Evolutionary conservation across 129 eudicot species (phyloP), one percentile per base, ranked within the genome.

Genomic region (Centella asiatica): DNA sequence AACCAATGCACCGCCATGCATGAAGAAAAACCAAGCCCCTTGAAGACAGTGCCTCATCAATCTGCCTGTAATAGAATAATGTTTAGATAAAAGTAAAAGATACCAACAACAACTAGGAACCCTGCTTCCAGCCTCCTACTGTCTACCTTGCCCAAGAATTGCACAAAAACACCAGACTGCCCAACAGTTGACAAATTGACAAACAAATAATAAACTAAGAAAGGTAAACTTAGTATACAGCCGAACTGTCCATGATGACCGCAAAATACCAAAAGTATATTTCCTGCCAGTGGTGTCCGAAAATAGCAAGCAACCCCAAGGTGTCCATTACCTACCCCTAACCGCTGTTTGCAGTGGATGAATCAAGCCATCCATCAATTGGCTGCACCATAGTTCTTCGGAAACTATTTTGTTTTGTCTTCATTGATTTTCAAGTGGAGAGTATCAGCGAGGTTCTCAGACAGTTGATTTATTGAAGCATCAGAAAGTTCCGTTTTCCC

Each of bases 381-480:
- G 45, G 29, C 14, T 34, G 37, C 40, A 25, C 27, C 37, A 58
- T 34, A 20, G 27, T 19, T n/a, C 46, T 34, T n/a, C 8, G 12
- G 18, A 58, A 17, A 29, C 36, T 56, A 56, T 36, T 32, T 56
- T 56, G 44, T 34, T 34, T 20, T 58, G 11, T 34, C 63, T 5
- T 58, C 63, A 9, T 24, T 29, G 27, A 34, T 46, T 58, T 58
- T 58, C 29, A 58, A 6, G 4, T 58, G 45, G 17, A 58, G 63
- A 28, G 63, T 58, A 20, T 40, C 46, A 34, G 63, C 63, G 34
- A 58, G 46, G 45, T 58, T 34, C 46, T 58, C 63, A 1, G 46
- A 58, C 6, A 58, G 13, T 14, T 58, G 63, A 22, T 34, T 22
- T 58, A 58, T 58, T 33, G 63, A 34, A 58, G 46, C 63, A 34